phyloP scores from a whole-genome alignment of 192 early-diverging fungal species.

The Coemansia sp. region DNA sequence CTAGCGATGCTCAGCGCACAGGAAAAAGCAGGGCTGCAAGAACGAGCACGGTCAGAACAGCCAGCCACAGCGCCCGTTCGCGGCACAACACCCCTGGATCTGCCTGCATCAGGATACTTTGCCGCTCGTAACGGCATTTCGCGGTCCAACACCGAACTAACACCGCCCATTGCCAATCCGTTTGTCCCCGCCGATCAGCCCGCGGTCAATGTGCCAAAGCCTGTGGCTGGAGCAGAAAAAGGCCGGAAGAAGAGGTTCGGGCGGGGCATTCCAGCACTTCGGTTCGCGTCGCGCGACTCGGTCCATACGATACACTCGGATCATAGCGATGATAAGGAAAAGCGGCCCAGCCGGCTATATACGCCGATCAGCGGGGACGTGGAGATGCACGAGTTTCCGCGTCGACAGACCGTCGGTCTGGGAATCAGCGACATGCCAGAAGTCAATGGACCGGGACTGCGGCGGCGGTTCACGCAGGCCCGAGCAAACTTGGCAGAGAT shows the following conservation, averaged over 20 bases:
- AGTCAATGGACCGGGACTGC: conserved; percentile 24
- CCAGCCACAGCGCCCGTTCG: conserved; percentile 34
- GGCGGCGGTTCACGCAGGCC: conserved; percentile 37
- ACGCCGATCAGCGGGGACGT: conserved; percentile 13
- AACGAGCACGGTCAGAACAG: conserved; percentile 11
- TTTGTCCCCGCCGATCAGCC: conserved; percentile 9
- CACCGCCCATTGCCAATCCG: conserved; percentile 3
- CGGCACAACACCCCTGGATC: conserved; percentile 12
- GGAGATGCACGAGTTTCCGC: conserved; percentile 1
- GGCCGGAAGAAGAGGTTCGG: conserved; percentile 8
- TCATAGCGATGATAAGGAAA: not conserved
- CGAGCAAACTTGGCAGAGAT: conserved; percentile 22
- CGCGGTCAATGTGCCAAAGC: not conserved
- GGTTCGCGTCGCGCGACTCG: conserved; percentile 43
- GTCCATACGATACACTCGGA: conserved; percentile 39
- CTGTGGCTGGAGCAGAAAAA: not conserved
- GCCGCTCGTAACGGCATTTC: conserved; percentile 26
- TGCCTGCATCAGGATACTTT: conserved; percentile 49
- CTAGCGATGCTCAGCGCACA: conserved; percentile 42
- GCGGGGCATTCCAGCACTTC: conserved; percentile 13
- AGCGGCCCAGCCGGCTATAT: conserved; percentile 13
- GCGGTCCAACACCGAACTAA: conserved; percentile 9
- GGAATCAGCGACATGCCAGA: not conserved
- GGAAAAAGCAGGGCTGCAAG: conserved; percentile 11
- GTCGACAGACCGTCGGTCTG: not conserved